Evolutionary conservation across 345 rosid genomes (phyloP).

Genomic region (Kernera saxatilis): DNA sequence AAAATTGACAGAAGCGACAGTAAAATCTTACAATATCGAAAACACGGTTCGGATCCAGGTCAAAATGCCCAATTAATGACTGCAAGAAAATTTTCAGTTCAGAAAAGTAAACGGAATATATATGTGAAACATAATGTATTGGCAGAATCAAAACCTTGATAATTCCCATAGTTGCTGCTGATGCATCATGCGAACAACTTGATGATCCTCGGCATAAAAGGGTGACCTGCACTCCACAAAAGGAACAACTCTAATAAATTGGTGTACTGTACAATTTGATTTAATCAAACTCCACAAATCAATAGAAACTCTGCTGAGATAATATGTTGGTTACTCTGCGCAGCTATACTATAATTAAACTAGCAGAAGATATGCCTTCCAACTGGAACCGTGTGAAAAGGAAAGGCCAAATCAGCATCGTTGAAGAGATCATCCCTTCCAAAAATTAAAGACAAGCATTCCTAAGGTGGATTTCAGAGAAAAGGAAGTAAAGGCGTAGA

Average conservation of each 20-base stretch:
- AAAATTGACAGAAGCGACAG: background rate
- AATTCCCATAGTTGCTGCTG: constrained; percentile 82
- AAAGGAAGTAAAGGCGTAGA: background rate
- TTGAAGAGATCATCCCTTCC: constrained; percentile 10
- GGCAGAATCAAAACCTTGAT: constrained; percentile 60
- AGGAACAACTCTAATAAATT: constrained; percentile 12
- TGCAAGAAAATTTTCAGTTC: constrained; percentile 39
- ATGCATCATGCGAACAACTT: constrained; percentile 54
- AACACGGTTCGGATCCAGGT: constrained; percentile 98
- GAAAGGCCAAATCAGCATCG: constrained; percentile 15
- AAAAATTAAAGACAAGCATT: background rate
- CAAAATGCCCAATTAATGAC: constrained; percentile 99
- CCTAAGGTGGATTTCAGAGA: background rate
- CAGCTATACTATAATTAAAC: constrained; percentile 2
- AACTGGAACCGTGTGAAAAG: constrained; percentile 16
- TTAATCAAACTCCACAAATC: constrained; percentile 5
- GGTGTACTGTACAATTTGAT: background rate
- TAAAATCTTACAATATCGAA: constrained; percentile 86
- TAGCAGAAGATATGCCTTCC: constrained; percentile 19
- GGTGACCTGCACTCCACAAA: constrained; percentile 56
- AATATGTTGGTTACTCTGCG: constrained; percentile 1
- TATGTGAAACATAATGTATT: background rate
- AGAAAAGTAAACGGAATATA: constrained; percentile 15
- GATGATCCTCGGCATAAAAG: constrained; percentile 80
- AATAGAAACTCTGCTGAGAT: constrained; percentile 1